These are phyloP conservation scores for Insectozyma bohioensis DNA, from an alignment of 1,139 yeast genomes.

Conservation along the genomic window DNA sequence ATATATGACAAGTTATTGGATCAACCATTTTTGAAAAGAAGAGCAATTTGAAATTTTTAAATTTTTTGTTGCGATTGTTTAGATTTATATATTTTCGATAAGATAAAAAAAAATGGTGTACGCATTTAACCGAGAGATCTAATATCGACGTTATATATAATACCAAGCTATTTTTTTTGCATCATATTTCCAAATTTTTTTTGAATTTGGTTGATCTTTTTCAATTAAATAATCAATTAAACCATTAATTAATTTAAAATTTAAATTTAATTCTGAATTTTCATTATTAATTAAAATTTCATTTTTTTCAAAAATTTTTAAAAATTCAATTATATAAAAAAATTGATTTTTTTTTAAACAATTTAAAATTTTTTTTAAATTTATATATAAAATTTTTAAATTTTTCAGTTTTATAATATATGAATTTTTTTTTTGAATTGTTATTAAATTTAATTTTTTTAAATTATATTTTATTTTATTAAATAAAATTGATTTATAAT, in stretches of 20 bases:
- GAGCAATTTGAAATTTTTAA: background rate
- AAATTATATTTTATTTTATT: constrained; percentile 33
- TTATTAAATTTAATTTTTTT: constrained; percentile 22
- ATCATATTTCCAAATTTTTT: constrained; percentile 27
- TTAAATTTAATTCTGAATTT: constrained; percentile 18
- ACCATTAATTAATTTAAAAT: constrained; percentile 24
- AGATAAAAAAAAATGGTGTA: constrained; percentile 1
- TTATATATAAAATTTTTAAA: constrained; percentile 15
- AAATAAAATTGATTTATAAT: constrained; percentile 19
- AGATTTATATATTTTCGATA: background rate
- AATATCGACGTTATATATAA: constrained; percentile 2
- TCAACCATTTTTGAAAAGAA: constrained; percentile 23
- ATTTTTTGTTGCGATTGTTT: constrained; percentile 1
- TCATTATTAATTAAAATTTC: constrained; percentile 8
- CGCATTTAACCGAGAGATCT: constrained; percentile 8
- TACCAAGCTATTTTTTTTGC: constrained; percentile 11
- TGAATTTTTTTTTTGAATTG: constrained; percentile 24
- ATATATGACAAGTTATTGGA: constrained; percentile 83
- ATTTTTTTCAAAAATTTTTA: background rate
- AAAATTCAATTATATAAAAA: no score
- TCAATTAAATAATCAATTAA: constrained; percentile 25
- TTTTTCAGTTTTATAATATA: no score
- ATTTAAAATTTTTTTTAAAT: no score
- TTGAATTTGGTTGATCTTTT: constrained; percentile 18
- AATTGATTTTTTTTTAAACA: no score